Conservation (phyloP, 169 alveolate genomes). For the Eimeria sp. region DNA sequence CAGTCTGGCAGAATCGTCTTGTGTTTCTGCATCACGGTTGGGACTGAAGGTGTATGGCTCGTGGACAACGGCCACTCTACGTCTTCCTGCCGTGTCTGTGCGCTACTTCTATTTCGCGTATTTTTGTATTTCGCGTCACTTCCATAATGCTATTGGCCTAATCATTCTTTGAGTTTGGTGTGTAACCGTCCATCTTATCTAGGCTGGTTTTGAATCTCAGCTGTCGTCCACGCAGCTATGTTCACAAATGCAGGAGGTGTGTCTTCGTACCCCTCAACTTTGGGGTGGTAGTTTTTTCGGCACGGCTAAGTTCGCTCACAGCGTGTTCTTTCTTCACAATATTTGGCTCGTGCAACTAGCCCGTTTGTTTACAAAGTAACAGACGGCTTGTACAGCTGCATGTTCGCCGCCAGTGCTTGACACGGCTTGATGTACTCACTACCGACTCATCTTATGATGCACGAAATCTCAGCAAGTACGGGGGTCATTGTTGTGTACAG, state of each 20-base stretch:
- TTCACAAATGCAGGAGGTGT: not conserved
- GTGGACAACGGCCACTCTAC: too few relatives aligned
- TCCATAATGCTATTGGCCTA: too few relatives aligned
- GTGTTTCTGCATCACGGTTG: too few relatives aligned
- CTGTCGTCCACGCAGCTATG: not conserved
- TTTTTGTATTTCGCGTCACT: too few relatives aligned
- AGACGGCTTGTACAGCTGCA: not conserved
- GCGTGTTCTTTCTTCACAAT: not conserved
- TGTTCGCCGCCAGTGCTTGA: not conserved
- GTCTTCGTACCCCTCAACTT: not conserved
- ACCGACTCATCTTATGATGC: not conserved
- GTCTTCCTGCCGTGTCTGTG: too few relatives aligned
- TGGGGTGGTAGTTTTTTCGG: not conserved
- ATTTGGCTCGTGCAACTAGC: not conserved
- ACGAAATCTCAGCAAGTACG: not conserved
- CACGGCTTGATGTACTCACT: not conserved
- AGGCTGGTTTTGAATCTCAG: not conserved
- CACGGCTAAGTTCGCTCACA: too few relatives aligned
- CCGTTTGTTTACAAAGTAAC: not conserved
- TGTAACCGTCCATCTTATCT: too few relatives aligned
- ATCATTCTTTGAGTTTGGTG: too few relatives aligned
- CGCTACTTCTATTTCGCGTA: too few relatives aligned
- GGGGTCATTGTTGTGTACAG: not conserved
- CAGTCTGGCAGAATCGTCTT: too few relatives aligned
- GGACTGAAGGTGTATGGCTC: too few relatives aligned